A percentile compares a stretch with the other conserved stretches of the same genome.
Conservation (phyloP, 1,139 yeast species). For the Suhomyces anneliseae region DNA sequence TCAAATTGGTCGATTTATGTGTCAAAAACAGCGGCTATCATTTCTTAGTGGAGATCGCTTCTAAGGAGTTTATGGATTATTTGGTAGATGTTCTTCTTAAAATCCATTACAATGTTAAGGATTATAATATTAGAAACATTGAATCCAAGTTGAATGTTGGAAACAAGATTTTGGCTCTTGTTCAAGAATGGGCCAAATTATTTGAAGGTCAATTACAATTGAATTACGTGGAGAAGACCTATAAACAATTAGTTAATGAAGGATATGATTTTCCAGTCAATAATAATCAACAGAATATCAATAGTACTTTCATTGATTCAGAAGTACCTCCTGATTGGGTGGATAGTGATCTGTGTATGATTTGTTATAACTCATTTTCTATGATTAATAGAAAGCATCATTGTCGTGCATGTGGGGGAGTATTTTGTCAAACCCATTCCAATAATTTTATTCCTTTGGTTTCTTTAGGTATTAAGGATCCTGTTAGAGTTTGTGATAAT, state of each 20-base stretch:
- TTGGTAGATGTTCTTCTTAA: conserved; percentile 47
- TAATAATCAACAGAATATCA: conserved; percentile 28
- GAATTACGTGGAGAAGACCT: conserved; percentile 62
- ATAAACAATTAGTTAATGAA: conserved; percentile 57
- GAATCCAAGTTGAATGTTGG: conserved; percentile 59
- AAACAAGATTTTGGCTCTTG: conserved; percentile 55
- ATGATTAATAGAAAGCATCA: conserved; percentile 91
- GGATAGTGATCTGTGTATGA: conserved; percentile 94
- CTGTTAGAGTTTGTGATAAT: conserved; percentile 92
- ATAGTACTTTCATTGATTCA: conserved; percentile 69
- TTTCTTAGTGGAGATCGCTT: conserved; percentile 74
- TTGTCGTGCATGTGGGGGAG: conserved; percentile 97
- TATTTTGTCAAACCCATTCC: conserved; percentile 83
- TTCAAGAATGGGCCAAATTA: conserved; percentile 77
- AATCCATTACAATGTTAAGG: conserved; percentile 37
- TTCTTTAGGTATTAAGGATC: conserved; percentile 80
- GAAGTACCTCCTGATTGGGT: conserved; percentile 98
- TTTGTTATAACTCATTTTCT: conserved; percentile 78
- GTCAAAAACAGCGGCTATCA: conserved; percentile 92
- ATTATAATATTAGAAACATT: conserved; percentile 29
- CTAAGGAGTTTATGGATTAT: conserved; percentile 85
- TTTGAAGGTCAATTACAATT: conserved; percentile 71
- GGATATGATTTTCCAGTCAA: conserved; percentile 65
- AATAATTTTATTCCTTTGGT: conserved; percentile 69
- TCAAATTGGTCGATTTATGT: conserved; percentile 80